Conservation (phyloP, 2,329 filamentous ascomycete genomes). For the Ramichloridium luteum region DNA sequence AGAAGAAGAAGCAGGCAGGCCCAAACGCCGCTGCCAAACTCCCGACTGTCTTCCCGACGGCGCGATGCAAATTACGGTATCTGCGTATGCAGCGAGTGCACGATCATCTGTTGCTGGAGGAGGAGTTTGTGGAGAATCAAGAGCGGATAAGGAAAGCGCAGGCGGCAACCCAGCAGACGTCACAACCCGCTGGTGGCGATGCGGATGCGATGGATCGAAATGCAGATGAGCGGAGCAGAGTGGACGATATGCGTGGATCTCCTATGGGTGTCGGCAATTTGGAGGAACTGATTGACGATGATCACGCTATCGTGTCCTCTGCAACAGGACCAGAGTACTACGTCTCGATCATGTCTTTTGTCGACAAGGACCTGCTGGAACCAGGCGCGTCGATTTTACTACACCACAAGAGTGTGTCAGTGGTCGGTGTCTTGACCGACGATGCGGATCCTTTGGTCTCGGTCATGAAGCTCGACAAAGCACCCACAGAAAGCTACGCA, state of each 20-base stretch:
- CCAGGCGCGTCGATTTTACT: constrained; percentile 89
- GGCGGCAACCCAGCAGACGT: constrained; percentile 57
- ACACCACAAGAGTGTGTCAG: constrained; percentile 95
- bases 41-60: constrained; percentile 84
- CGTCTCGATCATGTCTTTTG: constrained; percentile 99
- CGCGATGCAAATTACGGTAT: constrained; percentile 92
- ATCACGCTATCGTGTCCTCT: constrained; percentile 96
- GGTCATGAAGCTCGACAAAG: constrained; percentile 99
- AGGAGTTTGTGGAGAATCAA: constrained; percentile 98
- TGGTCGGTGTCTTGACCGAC: constrained; percentile 92
- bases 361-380: constrained; percentile 95
- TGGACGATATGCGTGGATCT: constrained; percentile 96
- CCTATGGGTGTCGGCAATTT: constrained; percentile 97
- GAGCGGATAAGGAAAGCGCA: constrained; percentile 90
- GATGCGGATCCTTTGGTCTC: constrained; percentile 91
- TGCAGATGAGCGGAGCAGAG: constrained; percentile 85
- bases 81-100: constrained; percentile 98
- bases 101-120: constrained; percentile 90
- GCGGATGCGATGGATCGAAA: constrained; percentile 72
- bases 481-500: constrained; percentile 93
- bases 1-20: constrained; percentile 93
- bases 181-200: constrained; percentile 47
- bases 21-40: constrained; percentile 93
- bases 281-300: constrained; percentile 98
- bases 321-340: constrained; percentile 98